Base-by-base conservation (phyloP, 768 basidiomycete genomes). In the Amanita exitialis region DNA sequence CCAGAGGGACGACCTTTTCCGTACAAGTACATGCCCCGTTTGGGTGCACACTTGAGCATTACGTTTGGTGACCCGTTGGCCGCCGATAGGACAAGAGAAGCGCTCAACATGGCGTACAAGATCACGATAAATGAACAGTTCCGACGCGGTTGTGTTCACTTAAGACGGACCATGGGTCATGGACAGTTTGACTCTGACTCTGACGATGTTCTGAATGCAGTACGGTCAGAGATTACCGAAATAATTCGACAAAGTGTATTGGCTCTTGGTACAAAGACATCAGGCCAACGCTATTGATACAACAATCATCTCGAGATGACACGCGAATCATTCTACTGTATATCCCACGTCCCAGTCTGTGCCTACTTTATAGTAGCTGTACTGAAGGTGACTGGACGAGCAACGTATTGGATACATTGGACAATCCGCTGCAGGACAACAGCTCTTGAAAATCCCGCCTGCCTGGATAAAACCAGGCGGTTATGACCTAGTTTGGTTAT, bases 1-100 rank as follows among this genome's bases (percentile, higher is more conserved):
- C 89, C 90, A 38, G 92, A 91, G 65, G 80, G 83, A 27, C 81
- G 93, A 16, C 58, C 70, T 1, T 84, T 79, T 58, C 92, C 91
- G 3, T 77, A 74, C 70, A 89, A 85, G 54, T 83, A 76, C 62
- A 52, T 86, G 57, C 81, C 94, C 36, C 73, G 79, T 54, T 62
- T 74, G 28, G 73, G 88, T 54, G 69, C 79, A 10, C 69, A 69
- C 32, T 72, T 96, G 32, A 80, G 79, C 57, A 75, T 97, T 47
- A 83, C 87, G 0, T 86, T 95, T 58, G 94, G 93, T 18, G 67
- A 79, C 36, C 90, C 91, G 1, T 68, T 94, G 44, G 71, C 77
- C 20, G 53, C 68, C 0, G 63, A 69, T 27, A 64, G 67, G 35
- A 60, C 80, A 51, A 51, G 53, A 52, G 49, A 56, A 23, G 56